Evolutionary conservation across 1,139 yeast genomes (phyloP).

Genomic region (Candida glucosophila): DNA sequence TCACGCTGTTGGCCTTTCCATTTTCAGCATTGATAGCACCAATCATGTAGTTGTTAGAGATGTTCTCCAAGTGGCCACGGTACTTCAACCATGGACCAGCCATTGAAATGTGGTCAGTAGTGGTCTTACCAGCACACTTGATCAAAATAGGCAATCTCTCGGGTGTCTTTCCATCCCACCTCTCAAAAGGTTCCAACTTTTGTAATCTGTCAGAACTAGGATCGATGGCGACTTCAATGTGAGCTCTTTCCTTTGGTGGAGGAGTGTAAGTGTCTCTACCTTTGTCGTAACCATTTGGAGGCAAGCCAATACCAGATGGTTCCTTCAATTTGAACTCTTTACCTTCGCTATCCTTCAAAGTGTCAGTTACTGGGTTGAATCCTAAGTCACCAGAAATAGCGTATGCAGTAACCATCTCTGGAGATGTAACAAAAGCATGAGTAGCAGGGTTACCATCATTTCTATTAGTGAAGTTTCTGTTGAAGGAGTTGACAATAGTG

Average conservation of each 20-base stretch:
- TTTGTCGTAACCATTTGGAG: slow-evolving; percentile 84
- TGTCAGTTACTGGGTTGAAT: slow-evolving; percentile 96
- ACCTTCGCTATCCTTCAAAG: slow-evolving; percentile 89
- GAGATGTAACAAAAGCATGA: slow-evolving; percentile 96
- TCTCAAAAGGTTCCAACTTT: slow-evolving; percentile 41
- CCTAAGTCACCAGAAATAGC: slow-evolving; percentile 97
- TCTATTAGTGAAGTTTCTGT: slow-evolving; percentile 98
- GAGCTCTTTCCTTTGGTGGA: slow-evolving; percentile 82
- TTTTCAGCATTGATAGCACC: slow-evolving; percentile 98
- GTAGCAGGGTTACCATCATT: slow-evolving; percentile 99
- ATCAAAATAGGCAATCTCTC: slow-evolving; percentile 83
- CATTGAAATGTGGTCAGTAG: slow-evolving; percentile 98
- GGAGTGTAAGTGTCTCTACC: slow-evolving; percentile 98
- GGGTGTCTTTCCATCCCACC: slow-evolving; percentile 96
- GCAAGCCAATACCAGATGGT: slow-evolving; percentile 92
- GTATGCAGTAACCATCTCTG: slow-evolving; percentile 94
- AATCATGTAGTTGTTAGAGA: slow-evolving; percentile 98
- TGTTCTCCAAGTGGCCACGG: slow-evolving; percentile 99
- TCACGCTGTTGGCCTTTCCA: slow-evolving; percentile 87
- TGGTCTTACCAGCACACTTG: slow-evolving; percentile 96
- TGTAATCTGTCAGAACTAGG: slow-evolving; percentile 69
- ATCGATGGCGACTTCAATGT: slow-evolving; percentile 66
- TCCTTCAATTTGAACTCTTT: slow-evolving; percentile 88
- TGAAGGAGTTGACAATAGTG: slow-evolving; percentile 96
- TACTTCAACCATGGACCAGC: slow-evolving; percentile 99